These are phyloP conservation scores for Arabis hirsuta DNA, from an alignment of 345 rosid species.

Conservation along the genomic window DNA sequence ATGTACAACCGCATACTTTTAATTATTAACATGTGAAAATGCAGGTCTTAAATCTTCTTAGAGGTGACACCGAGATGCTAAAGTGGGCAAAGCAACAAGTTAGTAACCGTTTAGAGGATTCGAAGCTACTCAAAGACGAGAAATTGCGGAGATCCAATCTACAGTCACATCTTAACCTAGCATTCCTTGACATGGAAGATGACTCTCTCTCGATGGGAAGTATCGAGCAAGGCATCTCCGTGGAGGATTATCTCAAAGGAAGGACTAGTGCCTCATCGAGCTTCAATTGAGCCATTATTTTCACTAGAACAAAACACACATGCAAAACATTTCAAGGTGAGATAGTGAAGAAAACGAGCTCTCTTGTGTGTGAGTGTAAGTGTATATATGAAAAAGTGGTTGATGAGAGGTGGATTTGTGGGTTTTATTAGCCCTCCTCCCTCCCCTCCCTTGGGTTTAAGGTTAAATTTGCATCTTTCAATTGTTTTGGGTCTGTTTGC, in stretches of 20 bases:
- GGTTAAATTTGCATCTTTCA: background rate
- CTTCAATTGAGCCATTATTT: slow-evolving; percentile 54
- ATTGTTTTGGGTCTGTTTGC: background rate
- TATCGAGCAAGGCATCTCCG: slow-evolving; percentile 59
- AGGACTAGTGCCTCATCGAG: slow-evolving; percentile 88
- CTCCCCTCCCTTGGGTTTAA: slow-evolving; percentile 54
- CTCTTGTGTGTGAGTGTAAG: background rate
- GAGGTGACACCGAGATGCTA: slow-evolving; percentile 59
- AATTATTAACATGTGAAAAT: too few relatives aligned
- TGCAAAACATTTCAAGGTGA: slow-evolving; percentile 14
- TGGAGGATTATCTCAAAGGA: slow-evolving; percentile 84
- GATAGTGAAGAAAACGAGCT: slow-evolving; percentile 21
- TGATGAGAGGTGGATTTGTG: slow-evolving; percentile 75
- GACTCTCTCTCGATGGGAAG: slow-evolving; percentile 69
- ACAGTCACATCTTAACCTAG: slow-evolving; percentile 84
- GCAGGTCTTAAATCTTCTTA: slow-evolving; percentile 77
- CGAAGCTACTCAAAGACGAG: slow-evolving; percentile 56
- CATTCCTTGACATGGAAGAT: slow-evolving; percentile 75
- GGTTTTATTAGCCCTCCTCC: slow-evolving; percentile 66
- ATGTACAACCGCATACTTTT: too few relatives aligned
- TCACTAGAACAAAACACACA: slow-evolving; percentile 18
- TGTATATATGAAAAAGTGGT: slow-evolving; percentile 25
- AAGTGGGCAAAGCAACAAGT: slow-evolving; percentile 69
- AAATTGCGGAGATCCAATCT: slow-evolving; percentile 55
- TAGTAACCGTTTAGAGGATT: slow-evolving; percentile 47